Evolutionary conservation across 495 filamentous ascomycete species (phyloP).

Genomic region (Antarctomyces pellizariae): DNA sequence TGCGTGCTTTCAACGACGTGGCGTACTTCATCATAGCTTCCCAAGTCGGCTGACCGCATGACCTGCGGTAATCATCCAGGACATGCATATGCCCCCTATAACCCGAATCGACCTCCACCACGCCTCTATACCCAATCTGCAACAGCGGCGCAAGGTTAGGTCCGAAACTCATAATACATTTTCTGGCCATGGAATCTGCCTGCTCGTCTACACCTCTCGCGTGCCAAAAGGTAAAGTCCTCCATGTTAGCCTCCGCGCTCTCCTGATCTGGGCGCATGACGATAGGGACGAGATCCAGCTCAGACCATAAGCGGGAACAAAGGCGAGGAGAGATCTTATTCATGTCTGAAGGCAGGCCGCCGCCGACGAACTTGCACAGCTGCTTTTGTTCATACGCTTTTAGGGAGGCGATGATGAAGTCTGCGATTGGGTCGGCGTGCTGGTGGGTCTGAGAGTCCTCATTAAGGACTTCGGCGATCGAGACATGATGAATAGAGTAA

Average conservation of each 20-base stretch:
- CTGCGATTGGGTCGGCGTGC: slow-evolving; percentile 23
- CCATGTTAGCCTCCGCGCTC: slow-evolving; percentile 5
- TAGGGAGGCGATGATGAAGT: slow-evolving; percentile 29
- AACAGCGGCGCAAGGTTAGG: slow-evolving; percentile 50
- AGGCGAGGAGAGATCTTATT: slow-evolving; percentile 31
- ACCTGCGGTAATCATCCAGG: slow-evolving; percentile 37
- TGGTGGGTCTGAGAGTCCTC: too few relatives aligned
- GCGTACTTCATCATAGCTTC: slow-evolving; percentile 42
- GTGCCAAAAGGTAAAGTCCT: slow-evolving; percentile 25
- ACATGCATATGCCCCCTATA: slow-evolving; percentile 35
- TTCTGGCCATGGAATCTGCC: slow-evolving; percentile 66
- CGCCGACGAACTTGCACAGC: slow-evolving; percentile 42
- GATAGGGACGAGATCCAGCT: slow-evolving; percentile 56
- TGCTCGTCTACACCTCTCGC: slow-evolving; percentile 50
- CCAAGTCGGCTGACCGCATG: slow-evolving; percentile 42
- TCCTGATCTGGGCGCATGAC: slow-evolving; percentile 24
- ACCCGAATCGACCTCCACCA: slow-evolving; percentile 53
- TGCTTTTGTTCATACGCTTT: slow-evolving; percentile 34
- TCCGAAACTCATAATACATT: slow-evolving; percentile 65
- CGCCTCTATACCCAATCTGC: slow-evolving; percentile 46
- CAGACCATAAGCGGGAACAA: slow-evolving; percentile 53
- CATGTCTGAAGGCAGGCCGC: slow-evolving; percentile 28
- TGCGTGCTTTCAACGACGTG: slow-evolving; percentile 35
- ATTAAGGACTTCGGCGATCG: slow-evolving; percentile 12
- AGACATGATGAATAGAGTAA: slow-evolving; percentile 37